These are phyloP conservation scores for Colletotrichum cordylinicola DNA, from an alignment of 2,329 filamentous ascomycete genomes.

Conservation along the genomic window DNA sequence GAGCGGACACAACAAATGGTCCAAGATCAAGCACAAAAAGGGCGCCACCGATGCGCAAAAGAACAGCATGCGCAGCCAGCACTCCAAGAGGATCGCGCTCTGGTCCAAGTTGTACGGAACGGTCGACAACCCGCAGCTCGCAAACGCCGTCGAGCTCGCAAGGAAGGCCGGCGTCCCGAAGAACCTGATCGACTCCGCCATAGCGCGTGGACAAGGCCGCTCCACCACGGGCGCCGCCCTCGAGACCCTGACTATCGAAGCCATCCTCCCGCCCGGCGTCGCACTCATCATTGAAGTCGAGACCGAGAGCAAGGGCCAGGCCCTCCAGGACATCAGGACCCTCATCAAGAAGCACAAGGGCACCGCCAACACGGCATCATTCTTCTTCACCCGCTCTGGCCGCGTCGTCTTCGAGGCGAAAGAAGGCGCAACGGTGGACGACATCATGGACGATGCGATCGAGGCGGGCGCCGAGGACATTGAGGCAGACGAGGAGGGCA, in stretches of 20 bases:
- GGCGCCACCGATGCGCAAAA: slow-evolving; percentile 84
- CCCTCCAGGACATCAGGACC: slow-evolving; percentile 74
- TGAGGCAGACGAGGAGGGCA: slow-evolving; percentile 39
- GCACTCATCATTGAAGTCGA: slow-evolving; percentile 85
- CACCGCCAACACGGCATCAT: slow-evolving; percentile 69
- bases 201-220: slow-evolving; percentile 87
- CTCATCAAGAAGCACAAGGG: slow-evolving; percentile 77
- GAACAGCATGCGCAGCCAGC: slow-evolving; percentile 69
- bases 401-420: slow-evolving; percentile 70
- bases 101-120: slow-evolving; percentile 81
- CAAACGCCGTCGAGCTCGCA: slow-evolving; percentile 73
- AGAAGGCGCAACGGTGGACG: slow-evolving; percentile 61
- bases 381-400: slow-evolving; percentile 85
- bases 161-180: slow-evolving; percentile 90
- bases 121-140: slow-evolving; percentile 77
- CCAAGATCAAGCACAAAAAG: slow-evolving; percentile 95
- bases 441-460: slow-evolving; percentile 81
- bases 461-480: slow-evolving; percentile 84
- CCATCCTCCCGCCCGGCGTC: slow-evolving; percentile 77
- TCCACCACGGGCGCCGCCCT: slow-evolving; percentile 76
- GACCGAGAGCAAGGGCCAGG: slow-evolving; percentile 80
- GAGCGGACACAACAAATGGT: slow-evolving; percentile 91
- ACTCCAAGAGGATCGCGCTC: slow-evolving; percentile 76
- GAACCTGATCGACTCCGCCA: slow-evolving; percentile 80
- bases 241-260: slow-evolving; percentile 81